These are phyloP conservation scores for Lycium ferocissimum DNA, from an alignment of 257 asterid genomes.

Conservation along the genomic window DNA sequence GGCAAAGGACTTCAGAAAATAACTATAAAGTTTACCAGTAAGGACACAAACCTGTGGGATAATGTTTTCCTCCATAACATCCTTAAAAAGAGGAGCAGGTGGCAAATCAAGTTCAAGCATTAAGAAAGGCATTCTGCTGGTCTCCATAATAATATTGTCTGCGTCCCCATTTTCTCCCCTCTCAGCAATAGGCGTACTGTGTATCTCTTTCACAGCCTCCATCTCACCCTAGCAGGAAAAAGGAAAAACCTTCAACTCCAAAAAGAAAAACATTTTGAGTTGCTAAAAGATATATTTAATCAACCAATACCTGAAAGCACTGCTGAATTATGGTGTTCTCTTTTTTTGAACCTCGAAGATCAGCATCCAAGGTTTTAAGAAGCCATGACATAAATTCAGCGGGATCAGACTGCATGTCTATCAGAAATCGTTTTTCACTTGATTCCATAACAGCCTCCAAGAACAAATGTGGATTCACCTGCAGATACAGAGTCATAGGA, in stretches of 20 bases:
- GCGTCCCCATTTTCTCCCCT: conserved; percentile 23
- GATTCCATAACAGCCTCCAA: conserved; percentile 92
- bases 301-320: conserved; percentile 79
- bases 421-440: conserved; percentile 77
- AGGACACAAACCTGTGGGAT: conserved; percentile 75
- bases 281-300: conserved; percentile 1
- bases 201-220: conserved; percentile 79
- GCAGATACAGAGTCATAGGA: conserved; percentile 35
- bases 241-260: conserved; percentile 10
- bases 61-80: conserved; percentile 89
- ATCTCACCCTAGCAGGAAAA: conserved; percentile 72
- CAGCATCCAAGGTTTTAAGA: conserved; percentile 72
- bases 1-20: not conserved
- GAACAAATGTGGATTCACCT: conserved; percentile 97
- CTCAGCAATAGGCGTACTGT: conserved; percentile 33
- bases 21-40: not conserved
- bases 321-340: conserved; percentile 75
- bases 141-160: conserved; percentile 47
- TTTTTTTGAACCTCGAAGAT: conserved; percentile 66
- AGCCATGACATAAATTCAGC: conserved; percentile 96
- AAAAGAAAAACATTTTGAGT: conserved; percentile 5
- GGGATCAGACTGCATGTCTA: conserved; percentile 89
- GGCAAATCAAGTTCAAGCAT: conserved; percentile 98
- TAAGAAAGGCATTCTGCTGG: conserved; percentile 76
- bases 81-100: conserved; percentile 90